Base-by-base conservation (phyloP, 2,329 filamentous ascomycete species). In the Talaromyces sp. region DNA sequence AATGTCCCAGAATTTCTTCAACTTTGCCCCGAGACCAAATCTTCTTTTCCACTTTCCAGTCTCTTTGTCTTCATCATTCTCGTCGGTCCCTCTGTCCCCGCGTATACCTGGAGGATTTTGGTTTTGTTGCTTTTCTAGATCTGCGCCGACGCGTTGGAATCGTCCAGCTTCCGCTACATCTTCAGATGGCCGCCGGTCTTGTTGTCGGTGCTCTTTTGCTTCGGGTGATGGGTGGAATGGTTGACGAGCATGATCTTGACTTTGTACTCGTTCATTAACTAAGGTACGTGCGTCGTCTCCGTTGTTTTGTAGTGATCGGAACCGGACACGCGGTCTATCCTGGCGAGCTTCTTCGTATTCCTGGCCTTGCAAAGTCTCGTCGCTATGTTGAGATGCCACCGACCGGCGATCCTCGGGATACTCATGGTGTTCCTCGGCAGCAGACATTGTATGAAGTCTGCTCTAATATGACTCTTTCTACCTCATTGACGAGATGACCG, bases 141-240 rank as follows among this genome's bases (percentile, higher is more conserved):
- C 52, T n/a, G 9, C 7, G 33, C 27, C 52, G 19, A 43, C 59
- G n/a, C 27, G 41, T 37, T 66, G 59, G 10, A 19, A 9, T 35
- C 52, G 50, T 0, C 66, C 64, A 2, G 67, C 68, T 33, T 75
- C 73, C 5, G 74, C 64, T n/a, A 76, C 71, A 62, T 76, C 74
- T 11, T 66, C 62, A 0, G 74, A 70, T 4, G 69, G 69, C 24
- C 73, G 72, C 1, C 62, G n/a, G 6, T 58, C 27, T 31, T 63
- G 47, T 16, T 45, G 13, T 22, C 61, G 27, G 13, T 39, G 19
- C 6, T 43, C 16, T n/a, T 45, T 33, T 33, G 45, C 41, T 22
- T 24, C 37, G 2, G 63, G 54, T 7, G 66, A 63, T 22, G 3
- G 56, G 10, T 58, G 60, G 22, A 66, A 67, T 3, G 66, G 66